Evolutionary conservation across 192 early-diverging fungal species (phyloP), one percentile per base, ranked within the genome.

Genomic region (Rhizoclosmatium globosum): DNA sequence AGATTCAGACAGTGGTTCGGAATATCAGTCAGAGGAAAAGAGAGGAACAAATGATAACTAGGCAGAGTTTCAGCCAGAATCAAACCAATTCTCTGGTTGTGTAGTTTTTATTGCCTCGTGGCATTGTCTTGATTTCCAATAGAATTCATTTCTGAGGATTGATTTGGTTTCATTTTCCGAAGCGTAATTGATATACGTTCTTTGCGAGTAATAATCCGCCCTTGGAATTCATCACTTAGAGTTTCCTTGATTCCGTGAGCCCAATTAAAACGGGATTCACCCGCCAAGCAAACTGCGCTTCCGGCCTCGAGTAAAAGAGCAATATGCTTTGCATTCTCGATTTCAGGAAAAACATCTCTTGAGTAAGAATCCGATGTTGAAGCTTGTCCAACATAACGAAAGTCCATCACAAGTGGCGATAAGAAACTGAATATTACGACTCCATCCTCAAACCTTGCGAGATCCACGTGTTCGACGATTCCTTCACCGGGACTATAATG

Each of bases 381-480:
- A 17, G 48, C 47, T 1, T 39, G 71, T 2, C 31, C 53, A 0
- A 76, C 75, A 3, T 39, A 59, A 0, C 47, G 47, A 48, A 91
- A 77, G 2, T 84, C 84, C 87, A 91, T 87, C 4, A 64, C 70
- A 1, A 80, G 76, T 3, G 86, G 9, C 3, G 78, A 68, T 4
- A 82, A 81, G 64, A 91, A 85, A 23, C 76, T 81, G 21, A 86
- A 82, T 9, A 87, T 83, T 1, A 82, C 83, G 3, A 91, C 71
- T 3, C 84, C 85, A 67, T 91, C 89, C 0, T 78, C 86, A 65
- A 91, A 91, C 71, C 87, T 79, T 75, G 82, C 59, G n/a, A 91
- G 66, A 68, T 91, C 89, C 3, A 87, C 74, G 57, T 91, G 89
- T 45, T 84, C 81, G 43, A 71, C 78, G 31, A 91, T 86, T 0